Evolutionary conservation across 2,329 filamentous ascomycete genomes (phyloP), one percentile per base, ranked within the genome.

Genomic region (Herpotrichia juniperi): DNA sequence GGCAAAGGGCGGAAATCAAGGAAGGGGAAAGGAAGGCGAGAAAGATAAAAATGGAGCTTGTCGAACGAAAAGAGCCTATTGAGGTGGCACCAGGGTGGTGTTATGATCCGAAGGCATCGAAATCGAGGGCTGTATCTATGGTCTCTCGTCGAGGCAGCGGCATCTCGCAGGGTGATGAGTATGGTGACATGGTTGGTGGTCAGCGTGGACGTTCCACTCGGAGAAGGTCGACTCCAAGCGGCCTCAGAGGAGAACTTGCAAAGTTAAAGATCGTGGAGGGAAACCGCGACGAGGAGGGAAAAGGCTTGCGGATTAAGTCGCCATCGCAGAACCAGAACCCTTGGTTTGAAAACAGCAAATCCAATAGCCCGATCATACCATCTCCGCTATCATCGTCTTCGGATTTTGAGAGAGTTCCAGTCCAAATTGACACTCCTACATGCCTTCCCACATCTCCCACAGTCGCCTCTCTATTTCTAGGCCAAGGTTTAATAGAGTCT

Each of bases 1-100:
- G 49, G 17, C n/a, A 21, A 37, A 39, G 24, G 42, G 26, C 8
- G 22, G 44, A 24, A 34, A 55, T n/a, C 26, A 47, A 39, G 4
- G 49, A 53, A 28, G n/a, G 39, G 24, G 39, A 21, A 10, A 28
- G 52, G 3, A 7, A 39, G 19, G 17, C 10, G 21, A n/a, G 45
- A 11, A 35, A 35, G 24, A 14, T 32, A 14, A 50, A 45, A 34
- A 37, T 22, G 25, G 17, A 48, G 30, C n/a, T n/a, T n/a, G n/a
- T n/a, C n/a, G n/a, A n/a, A n/a, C n/a, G n/a, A n/a, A n/a, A n/a
- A 42, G 16, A 19, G 32, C n/a, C 11, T 43, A 30, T 19, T 17
- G 43, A 21, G 16, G n/a, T 21, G 6, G 26, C 30, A 9, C 19
- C 19, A 11, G 19, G 42, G 12, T 24, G 21, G 9, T 21, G 10